Conservation (phyloP, 257 asterid genomes). For the Petunia secreta region DNA sequence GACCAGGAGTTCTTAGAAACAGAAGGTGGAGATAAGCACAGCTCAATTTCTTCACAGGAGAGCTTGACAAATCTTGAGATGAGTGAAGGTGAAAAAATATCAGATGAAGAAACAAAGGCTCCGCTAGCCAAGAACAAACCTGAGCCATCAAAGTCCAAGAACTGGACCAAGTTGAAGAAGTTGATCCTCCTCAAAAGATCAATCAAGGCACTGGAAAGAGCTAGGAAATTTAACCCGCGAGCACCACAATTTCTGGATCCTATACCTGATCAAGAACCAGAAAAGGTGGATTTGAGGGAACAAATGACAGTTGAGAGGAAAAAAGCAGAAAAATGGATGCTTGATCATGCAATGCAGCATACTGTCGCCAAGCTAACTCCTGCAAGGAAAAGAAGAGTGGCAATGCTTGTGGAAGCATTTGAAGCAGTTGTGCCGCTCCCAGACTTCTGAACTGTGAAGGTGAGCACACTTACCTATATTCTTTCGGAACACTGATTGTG, state of each 20-base stretch:
- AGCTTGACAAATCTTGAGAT: constrained; percentile 21
- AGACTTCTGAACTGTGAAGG: constrained; percentile 31
- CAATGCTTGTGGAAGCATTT: constrained; percentile 97
- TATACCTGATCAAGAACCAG: constrained; percentile 42
- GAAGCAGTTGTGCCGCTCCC: constrained; percentile 99
- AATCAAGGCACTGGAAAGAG: constrained; percentile 74
- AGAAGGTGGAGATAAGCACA: constrained; percentile 29
- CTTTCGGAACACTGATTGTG: background rate
- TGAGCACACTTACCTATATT: background rate
- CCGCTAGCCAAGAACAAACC: constrained; percentile 27
- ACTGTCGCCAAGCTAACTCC: constrained; percentile 81
- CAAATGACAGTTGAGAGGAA: constrained; percentile 83
- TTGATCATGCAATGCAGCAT: constrained; percentile 93
- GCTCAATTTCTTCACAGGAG: constrained; percentile 23
- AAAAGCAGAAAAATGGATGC: constrained; percentile 99
- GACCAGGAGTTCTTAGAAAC: constrained; percentile 45
- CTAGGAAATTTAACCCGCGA: constrained; percentile 46
- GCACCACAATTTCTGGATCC: constrained; percentile 33
- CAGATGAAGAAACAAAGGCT: constrained; percentile 28
- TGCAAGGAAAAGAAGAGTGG: constrained; percentile 80
- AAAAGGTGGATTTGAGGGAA: constrained; percentile 66
- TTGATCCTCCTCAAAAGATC: constrained; percentile 75
- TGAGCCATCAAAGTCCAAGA: constrained; percentile 51
- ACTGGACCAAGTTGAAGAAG: constrained; percentile 88
- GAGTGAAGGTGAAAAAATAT: background rate